A percentile compares a stretch with the other conserved stretches of the same genome.
Conservation (phyloP, 2,329 filamentous ascomycete species). For the Sarocladium strictum region DNA sequence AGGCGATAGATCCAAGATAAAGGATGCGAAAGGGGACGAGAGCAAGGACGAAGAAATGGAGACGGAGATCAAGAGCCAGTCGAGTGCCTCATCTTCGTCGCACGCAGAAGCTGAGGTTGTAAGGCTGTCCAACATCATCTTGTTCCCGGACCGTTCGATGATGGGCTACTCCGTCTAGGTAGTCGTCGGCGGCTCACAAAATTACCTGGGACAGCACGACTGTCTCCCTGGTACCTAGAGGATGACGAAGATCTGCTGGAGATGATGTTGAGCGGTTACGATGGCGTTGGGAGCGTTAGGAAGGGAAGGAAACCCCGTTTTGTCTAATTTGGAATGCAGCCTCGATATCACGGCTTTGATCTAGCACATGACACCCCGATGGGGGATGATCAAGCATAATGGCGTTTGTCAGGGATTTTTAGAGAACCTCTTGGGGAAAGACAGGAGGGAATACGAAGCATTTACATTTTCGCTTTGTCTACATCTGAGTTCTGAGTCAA, state of each 20-base stretch:
- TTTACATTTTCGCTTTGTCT: neutral
- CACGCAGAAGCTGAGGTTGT: conserved; percentile 47
- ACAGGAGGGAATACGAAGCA: neutral
- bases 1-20: conserved; percentile 13
- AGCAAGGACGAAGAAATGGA: conserved; percentile 15
- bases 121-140: conserved; percentile 48
- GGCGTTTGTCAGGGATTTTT: neutral
- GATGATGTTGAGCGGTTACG: too few relatives aligned
- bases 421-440: neutral
- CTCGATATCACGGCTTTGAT: too few relatives aligned
- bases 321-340: too few relatives aligned
- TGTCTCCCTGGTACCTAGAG: too few relatives aligned
- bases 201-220: too few relatives aligned
- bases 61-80: conserved; percentile 18
- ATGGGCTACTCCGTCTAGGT: conserved; percentile 22
- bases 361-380: too few relatives aligned
- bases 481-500: too few relatives aligned
- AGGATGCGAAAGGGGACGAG: conserved; percentile 22
- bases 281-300: too few relatives aligned
- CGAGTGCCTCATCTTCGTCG: conserved; percentile 21
- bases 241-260: neutral
- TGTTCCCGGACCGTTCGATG: conserved; percentile 45
- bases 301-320: too few relatives aligned
- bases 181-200: too few relatives aligned
- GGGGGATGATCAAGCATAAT: too few relatives aligned